phyloP scores from a whole-genome alignment of 2,329 filamentous ascomycete species.

The Trichoderma arundinaceum region DNA sequence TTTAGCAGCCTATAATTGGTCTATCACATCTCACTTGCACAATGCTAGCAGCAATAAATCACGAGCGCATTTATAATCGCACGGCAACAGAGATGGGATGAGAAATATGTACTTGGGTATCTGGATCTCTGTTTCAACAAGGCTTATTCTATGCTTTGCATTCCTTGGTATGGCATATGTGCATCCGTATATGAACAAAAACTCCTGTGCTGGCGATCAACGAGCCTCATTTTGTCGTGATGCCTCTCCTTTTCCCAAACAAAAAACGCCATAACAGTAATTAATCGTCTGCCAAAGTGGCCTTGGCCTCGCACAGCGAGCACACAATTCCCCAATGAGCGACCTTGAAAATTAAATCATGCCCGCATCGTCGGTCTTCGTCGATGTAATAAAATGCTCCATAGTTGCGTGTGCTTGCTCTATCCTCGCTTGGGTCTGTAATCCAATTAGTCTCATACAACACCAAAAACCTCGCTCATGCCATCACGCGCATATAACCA shows the following conservation, averaged over 20 bases:
- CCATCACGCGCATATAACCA: too few relatives aligned
- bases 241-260: neutral
- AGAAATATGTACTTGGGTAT: conserved; percentile 8
- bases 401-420: neutral
- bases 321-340: neutral
- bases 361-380: neutral
- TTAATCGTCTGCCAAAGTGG: neutral
- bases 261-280: conserved; percentile 14
- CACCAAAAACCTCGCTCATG: neutral
- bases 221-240: neutral
- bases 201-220: neutral
- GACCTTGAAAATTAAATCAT: neutral
- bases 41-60: neutral
- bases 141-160: neutral
- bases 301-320: conserved; percentile 13
- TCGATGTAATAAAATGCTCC: neutral
- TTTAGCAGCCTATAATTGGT: neutral
- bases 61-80: too few relatives aligned
- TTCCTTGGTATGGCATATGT: neutral
- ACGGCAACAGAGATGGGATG: too few relatives aligned
- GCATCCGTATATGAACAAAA: neutral
- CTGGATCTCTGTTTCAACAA: conserved; percentile 4
- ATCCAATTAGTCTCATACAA: neutral
- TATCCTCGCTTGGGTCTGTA: conserved; percentile 12
- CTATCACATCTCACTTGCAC: neutral